These are phyloP conservation scores for Poterioochromonas sp. DNA, from an alignment of 352 stramenopile species.

Conservation along the genomic window DNA sequence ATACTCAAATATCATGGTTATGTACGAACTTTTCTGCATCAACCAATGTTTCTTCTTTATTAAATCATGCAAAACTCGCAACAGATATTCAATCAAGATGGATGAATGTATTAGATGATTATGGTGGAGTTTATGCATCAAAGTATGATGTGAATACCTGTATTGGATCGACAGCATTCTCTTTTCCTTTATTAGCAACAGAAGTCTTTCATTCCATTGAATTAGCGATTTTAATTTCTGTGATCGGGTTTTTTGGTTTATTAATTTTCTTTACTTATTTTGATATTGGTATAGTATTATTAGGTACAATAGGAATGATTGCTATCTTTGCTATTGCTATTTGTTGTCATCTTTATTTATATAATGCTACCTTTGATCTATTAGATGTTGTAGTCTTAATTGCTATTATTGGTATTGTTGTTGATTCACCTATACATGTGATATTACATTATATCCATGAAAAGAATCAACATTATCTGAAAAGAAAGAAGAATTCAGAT, in stretches of 20 bases:
- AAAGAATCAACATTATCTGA: too few relatives aligned
- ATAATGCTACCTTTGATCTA: neutral
- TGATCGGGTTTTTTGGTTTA: slow-evolving; percentile 3
- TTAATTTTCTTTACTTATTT: neutral
- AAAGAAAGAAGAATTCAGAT: too few relatives aligned
- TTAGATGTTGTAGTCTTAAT: neutral
- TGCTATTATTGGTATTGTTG: neutral
- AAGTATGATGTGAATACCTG: neutral
- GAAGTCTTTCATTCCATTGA: neutral
- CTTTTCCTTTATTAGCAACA: neutral
- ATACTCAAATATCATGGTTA: neutral
- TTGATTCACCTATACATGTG: neutral
- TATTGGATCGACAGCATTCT: neutral
- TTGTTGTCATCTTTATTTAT: neutral
- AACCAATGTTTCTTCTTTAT: neutral
- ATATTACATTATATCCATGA: neutral
- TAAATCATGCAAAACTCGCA: neutral
- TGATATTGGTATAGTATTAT: neutral
- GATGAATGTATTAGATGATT: neutral
- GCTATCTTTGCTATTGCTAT: neutral
- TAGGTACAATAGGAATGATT: neutral
- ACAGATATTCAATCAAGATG: neutral
- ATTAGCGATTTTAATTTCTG: neutral
- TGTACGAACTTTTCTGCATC: neutral
- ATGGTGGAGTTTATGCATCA: neutral